Percentiles rank a stretch among this genome's conserved stretches.
Conservation (phyloP, 2,329 filamentous ascomycete genomes). For the Rachicladosporium sp. region DNA sequence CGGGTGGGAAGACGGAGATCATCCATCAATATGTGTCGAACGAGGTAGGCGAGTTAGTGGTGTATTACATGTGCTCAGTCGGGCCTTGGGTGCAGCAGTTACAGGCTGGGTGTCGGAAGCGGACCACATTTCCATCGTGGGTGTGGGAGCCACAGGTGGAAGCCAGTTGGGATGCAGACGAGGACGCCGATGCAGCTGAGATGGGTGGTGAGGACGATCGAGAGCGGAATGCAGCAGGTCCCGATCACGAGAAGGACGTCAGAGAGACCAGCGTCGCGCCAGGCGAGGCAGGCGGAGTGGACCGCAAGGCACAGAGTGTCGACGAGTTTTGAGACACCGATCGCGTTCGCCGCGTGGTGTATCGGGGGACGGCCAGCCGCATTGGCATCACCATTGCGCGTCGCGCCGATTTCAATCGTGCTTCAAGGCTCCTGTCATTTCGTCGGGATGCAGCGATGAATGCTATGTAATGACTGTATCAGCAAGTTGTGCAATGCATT, state of each 20-base stretch:
- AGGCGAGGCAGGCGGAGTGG: no score
- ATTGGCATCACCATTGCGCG: conserved; percentile 62
- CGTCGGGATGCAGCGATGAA: conserved; percentile 85
- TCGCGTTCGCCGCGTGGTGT: no score
- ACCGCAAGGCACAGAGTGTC: no score
- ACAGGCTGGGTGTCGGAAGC: not conserved
- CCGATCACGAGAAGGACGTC: no score
- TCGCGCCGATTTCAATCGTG: conserved; percentile 76
- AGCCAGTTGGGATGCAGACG: conserved; percentile 1
- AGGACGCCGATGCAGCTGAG: conserved; percentile 3
- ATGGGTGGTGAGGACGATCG: conserved; percentile 1
- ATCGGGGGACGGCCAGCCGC: no score
- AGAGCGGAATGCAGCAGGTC: not conserved
- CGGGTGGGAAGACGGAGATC: conserved; percentile 12
- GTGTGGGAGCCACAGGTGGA: conserved; percentile 4
- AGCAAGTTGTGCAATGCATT: not conserved
- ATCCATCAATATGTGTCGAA: conserved; percentile 18
- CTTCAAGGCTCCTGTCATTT: conserved; percentile 75
- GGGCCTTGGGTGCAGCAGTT: conserved; percentile 6
- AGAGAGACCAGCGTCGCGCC: no score
- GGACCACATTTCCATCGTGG: not conserved
- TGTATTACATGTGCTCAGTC: conserved; percentile 12
- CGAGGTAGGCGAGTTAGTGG: conserved; percentile 15
- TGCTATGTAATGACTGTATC: conserved; percentile 42
- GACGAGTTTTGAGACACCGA: no score